These are phyloP conservation scores for Coemansia reversa DNA, from an alignment of 192 early-diverging fungal species.

Conservation along the genomic window DNA sequence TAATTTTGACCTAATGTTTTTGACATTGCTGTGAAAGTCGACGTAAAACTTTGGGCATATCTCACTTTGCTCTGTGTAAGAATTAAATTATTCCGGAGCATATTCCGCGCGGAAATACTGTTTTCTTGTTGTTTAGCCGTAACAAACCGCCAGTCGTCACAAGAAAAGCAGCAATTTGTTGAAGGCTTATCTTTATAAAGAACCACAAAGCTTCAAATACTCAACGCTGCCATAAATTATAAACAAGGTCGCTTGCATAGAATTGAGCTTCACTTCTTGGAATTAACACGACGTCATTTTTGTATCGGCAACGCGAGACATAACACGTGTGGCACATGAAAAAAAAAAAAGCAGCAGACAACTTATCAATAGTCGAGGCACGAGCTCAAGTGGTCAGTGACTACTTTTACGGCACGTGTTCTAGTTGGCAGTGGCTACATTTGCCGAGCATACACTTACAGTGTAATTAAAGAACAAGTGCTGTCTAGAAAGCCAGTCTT, in stretches of 20 bases:
- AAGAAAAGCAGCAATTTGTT: too few relatives aligned
- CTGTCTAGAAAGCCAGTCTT: neutral
- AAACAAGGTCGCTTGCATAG: too few relatives aligned
- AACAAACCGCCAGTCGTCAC: neutral
- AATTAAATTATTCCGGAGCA: neutral
- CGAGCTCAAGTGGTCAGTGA: neutral
- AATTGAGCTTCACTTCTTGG: neutral
- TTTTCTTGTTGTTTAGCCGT: too few relatives aligned
- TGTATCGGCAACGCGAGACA: neutral
- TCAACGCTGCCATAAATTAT: neutral
- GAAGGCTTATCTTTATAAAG: too few relatives aligned
- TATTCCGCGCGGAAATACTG: neutral
- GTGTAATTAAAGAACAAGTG: too few relatives aligned
- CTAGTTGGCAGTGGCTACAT: neutral
- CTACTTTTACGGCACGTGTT: neutral
- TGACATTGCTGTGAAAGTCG: neutral
- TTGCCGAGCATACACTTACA: too few relatives aligned
- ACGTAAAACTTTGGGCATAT: neutral
- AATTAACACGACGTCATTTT: neutral
- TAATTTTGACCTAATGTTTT: neutral
- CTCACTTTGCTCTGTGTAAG: neutral
- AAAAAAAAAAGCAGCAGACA: neutral
- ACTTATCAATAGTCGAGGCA: neutral
- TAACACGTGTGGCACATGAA: neutral
- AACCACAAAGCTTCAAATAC: neutral